Conservation (phyloP, 306 rosid species). For the Castanea crenata region DNA sequence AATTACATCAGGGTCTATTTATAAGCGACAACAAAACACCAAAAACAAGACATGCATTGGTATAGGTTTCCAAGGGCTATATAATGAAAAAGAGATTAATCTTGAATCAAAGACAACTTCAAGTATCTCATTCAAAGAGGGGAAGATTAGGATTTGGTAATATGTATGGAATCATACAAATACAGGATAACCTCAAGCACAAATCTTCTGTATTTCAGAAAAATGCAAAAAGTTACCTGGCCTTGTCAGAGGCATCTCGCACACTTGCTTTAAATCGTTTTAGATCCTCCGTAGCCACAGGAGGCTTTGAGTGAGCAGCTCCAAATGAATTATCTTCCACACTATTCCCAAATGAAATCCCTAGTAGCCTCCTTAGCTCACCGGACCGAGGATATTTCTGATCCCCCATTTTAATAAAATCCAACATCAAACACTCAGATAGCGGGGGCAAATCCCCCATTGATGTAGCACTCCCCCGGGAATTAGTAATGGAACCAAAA, state of each 20-base stretch:
- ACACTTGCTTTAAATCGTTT: slow-evolving; percentile 60
- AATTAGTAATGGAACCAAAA: slow-evolving; percentile 43
- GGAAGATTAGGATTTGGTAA: background rate
- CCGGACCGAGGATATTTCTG: slow-evolving; percentile 41
- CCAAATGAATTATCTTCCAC: slow-evolving; percentile 63
- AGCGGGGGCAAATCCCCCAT: slow-evolving; percentile 47
- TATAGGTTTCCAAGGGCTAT: background rate
- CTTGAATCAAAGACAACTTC: background rate
- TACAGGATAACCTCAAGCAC: background rate
- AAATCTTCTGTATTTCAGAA: background rate
- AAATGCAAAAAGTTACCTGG: slow-evolving; percentile 60
- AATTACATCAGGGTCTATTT: background rate
- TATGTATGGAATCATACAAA: background rate
- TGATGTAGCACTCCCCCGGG: slow-evolving; percentile 46
- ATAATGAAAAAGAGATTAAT: background rate
- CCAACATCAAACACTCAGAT: slow-evolving; percentile 55
- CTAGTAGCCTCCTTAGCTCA: slow-evolving; percentile 60
- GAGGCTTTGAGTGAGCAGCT: slow-evolving; percentile 56
- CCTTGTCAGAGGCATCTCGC: slow-evolving; percentile 52
- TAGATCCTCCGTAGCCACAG: slow-evolving; percentile 60
- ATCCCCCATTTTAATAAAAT: slow-evolving; percentile 58
- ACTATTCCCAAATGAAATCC: slow-evolving; percentile 54
- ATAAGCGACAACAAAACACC: slow-evolving; percentile 3
- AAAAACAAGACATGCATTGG: background rate
- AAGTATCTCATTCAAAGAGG: background rate